Evolutionary conservation across 1,284 basidiomycete genomes (phyloP), one percentile per base, ranked within the genome.

Genomic region (Rugosomyces carneus): DNA sequence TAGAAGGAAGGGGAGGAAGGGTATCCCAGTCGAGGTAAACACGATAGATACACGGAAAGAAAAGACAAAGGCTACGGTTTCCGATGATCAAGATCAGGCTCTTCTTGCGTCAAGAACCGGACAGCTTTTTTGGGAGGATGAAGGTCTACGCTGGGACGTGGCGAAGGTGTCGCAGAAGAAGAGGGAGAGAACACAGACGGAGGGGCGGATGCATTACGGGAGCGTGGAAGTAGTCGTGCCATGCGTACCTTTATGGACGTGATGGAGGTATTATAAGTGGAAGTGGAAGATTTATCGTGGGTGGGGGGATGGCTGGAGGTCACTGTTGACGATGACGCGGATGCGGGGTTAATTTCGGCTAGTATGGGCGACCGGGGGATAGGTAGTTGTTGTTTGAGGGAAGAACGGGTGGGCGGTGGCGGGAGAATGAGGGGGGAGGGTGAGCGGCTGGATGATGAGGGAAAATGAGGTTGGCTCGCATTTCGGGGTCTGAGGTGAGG

Each of bases 401-500:
- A 81, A 2, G 81, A 81, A 37, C 80, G 79, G 23, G 69, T 56
- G 1, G 81, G 80, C 2, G 78, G 73, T 16, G 77, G 78, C 9
- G 71, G 70, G n/a, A 72, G 67, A 42, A 54, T 57, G 21, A 59
- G 55, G 64, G 59, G 55, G 56, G 54, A 53, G n/a, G 49, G 44
- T 57, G 60, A 57, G 27, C 60, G 52, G 44, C 56, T 59, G 38
- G 60, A 57, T 38, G 60, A 59, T 7, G 63, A 51, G 45, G n/a
- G n/a, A n/a, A 60, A 59, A 5, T 60, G 47, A 41, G 61, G 57
- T 18, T 57, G 56, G 8, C 58, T 56, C 8, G 60, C 51, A 11
- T 46, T 55, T 29, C 65, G 53, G 18, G 73, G 68, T 42, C 77
- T 72, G 21, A 85, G 61, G 58, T 85, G 81, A 4, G 83, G 82